Percentiles rank a stretch among this genome's conserved stretches.
phyloP scores from a whole-genome alignment of 441 rosid genomes.

The Gossypium laxum region DNA sequence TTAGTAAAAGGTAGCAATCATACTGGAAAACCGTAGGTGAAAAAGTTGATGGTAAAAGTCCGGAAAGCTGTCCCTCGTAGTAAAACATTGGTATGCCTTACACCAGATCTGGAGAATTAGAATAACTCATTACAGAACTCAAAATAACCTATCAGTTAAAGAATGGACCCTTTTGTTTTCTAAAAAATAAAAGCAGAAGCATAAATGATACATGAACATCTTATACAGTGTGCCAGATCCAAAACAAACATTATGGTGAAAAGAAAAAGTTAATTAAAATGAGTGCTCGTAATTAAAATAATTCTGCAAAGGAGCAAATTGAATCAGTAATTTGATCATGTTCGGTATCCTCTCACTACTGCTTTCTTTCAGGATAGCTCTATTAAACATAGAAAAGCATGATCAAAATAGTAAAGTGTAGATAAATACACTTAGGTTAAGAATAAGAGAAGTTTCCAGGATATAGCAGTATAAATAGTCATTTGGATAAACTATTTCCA shows the following conservation, averaged over 20 bases:
- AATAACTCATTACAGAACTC: slow-evolving; percentile 19
- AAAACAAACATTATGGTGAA: not conserved
- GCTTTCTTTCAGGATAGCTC: not conserved
- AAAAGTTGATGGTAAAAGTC: slow-evolving; percentile 93
- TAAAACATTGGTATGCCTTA: slow-evolving; percentile 84
- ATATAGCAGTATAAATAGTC: not conserved
- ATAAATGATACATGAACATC: not conserved
- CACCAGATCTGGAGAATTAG: slow-evolving; percentile 68
- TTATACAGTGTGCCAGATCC: not conserved
- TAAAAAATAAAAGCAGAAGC: not conserved
- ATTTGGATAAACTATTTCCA: slow-evolving; percentile 2
- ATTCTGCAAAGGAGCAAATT: slow-evolving; percentile 1
- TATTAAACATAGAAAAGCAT: not conserved
- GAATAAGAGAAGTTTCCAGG: not conserved
- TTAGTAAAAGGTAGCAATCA: slow-evolving; percentile 13
- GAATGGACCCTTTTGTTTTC: not conserved
- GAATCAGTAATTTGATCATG: not conserved
- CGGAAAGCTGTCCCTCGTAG: slow-evolving; percentile 83
- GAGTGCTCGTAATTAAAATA: slow-evolving; percentile 3
- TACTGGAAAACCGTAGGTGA: slow-evolving; percentile 99
- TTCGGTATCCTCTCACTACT: not conserved
- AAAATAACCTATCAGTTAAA: slow-evolving; percentile 13
- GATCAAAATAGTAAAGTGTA: not conserved
- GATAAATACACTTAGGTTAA: not conserved
- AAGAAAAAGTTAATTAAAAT: slow-evolving; percentile 1